Evolutionary conservation across 1,139 yeast species (phyloP).

Genomic region (Sugiyamaella grinbergsii): DNA sequence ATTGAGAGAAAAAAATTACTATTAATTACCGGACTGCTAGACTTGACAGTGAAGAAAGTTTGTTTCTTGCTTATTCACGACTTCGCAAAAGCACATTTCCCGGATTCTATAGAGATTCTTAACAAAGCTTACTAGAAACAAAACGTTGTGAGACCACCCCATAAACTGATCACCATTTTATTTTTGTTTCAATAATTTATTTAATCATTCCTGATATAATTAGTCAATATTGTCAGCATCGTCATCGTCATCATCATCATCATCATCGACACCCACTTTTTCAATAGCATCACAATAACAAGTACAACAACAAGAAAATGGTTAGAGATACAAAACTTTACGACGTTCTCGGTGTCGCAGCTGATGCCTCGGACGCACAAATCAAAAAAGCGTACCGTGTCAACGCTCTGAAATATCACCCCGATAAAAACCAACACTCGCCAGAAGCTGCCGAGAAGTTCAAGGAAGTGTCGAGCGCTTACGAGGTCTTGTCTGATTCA

Average conservation of each 20-base stretch:
- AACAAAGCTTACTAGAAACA: no score
- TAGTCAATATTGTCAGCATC: not conserved
- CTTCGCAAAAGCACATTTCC: no score
- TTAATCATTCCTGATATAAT: not conserved
- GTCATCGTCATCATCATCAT: not conserved
- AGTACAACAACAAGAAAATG: slow-evolving; percentile 49
- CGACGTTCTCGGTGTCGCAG: slow-evolving; percentile 74
- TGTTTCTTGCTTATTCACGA: no score
- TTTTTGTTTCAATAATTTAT: no score
- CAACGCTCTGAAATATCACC: slow-evolving; percentile 90
- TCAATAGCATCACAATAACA: not conserved
- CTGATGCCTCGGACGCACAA: slow-evolving; percentile 77
- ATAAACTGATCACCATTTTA: no score
- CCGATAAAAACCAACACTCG: slow-evolving; percentile 85
- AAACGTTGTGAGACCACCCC: no score
- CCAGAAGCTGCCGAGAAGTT: slow-evolving; percentile 95
- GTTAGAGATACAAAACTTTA: slow-evolving; percentile 88
- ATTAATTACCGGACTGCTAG: no score
- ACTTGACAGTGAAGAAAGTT: no score
- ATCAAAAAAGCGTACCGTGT: slow-evolving; percentile 95
- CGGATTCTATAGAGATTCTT: no score
- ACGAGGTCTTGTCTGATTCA: slow-evolving; percentile 81
- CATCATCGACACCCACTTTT: not conserved
- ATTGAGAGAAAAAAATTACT: slow-evolving; percentile 7
- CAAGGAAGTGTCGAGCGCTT: slow-evolving; percentile 80